Percentiles rank a stretch among this genome's conserved stretches.
These are phyloP conservation scores for Primulina huaijiensis DNA, from an alignment of 257 asterid species.

Conservation along the genomic window DNA sequence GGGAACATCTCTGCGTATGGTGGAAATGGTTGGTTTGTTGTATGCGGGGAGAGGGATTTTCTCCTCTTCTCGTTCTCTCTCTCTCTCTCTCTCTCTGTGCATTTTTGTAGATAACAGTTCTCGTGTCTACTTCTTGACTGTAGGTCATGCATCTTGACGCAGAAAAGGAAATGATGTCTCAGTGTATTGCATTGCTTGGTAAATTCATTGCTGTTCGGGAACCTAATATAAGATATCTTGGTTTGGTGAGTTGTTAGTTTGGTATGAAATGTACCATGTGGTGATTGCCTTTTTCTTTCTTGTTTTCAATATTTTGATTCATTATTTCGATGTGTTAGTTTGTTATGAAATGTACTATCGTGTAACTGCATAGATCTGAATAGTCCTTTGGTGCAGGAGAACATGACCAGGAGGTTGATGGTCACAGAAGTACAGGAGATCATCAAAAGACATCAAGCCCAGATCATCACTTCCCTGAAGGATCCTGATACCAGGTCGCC, in stretches of 20 bases:
- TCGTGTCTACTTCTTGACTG: conserved; percentile 16
- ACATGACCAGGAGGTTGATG: conserved; percentile 98
- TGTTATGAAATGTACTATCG: conserved; percentile 4
- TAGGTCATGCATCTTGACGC: conserved; percentile 99
- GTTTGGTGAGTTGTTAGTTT: conserved; percentile 63
- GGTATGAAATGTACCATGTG: conserved; percentile 13
- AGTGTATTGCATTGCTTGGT: conserved; percentile 95
- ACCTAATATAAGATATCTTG: conserved; percentile 95
- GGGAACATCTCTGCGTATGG: neutral
- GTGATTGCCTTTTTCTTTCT: neutral
- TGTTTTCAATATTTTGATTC: neutral
- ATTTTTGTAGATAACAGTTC: neutral
- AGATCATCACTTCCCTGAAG: conserved; percentile 91
- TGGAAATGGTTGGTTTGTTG: neutral
- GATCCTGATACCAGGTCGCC: conserved; percentile 96
- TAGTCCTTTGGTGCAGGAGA: conserved; percentile 61
- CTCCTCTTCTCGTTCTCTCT: neutral
- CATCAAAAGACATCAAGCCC: conserved; percentile 95
- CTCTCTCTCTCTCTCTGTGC: neutral
- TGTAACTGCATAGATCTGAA: conserved; percentile 22
- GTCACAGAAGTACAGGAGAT: conserved; percentile 94
- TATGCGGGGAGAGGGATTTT: neutral
- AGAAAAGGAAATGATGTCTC: conserved; percentile 97
- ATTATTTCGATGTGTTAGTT: no score
- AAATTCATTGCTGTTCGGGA: conserved; percentile 95